Evolutionary conservation across 768 basidiomycete species (phyloP).

Genomic region (Postia placenta): DNA sequence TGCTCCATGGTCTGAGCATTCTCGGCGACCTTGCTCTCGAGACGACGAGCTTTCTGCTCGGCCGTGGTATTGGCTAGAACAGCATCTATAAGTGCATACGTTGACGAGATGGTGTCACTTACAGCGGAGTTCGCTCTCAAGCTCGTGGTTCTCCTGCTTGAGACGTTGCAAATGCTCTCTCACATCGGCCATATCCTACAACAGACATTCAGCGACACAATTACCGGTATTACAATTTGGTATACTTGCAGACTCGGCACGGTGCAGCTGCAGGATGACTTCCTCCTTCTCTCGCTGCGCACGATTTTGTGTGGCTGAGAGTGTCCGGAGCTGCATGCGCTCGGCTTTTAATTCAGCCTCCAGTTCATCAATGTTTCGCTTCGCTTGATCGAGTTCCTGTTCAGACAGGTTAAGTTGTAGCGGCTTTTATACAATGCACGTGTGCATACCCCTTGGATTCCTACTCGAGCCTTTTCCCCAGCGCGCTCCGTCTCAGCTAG

Average conservation of each 20-base stretch:
- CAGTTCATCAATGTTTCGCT: constrained; percentile 56
- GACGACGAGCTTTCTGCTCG: constrained; percentile 67
- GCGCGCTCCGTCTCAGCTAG: constrained; percentile 47
- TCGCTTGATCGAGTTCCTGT: constrained; percentile 71
- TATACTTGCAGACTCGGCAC: constrained; percentile 64
- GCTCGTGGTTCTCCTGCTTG: constrained; percentile 68
- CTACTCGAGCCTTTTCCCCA: constrained; percentile 41
- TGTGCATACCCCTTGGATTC: constrained; percentile 47
- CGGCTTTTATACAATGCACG: background rate
- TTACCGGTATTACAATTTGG: background rate
- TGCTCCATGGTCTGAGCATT: constrained; percentile 68
- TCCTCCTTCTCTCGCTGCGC: constrained; percentile 61
- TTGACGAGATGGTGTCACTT: constrained; percentile 14
- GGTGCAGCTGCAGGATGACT: constrained; percentile 55
- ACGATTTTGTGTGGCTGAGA: constrained; percentile 58
- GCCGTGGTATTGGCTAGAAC: constrained; percentile 51
- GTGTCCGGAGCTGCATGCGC: constrained; percentile 53
- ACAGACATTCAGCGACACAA: background rate
- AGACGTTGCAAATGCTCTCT: constrained; percentile 58
- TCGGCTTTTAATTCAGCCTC: constrained; percentile 70
- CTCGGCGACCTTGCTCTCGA: constrained; percentile 62
- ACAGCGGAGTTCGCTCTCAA: constrained; percentile 75
- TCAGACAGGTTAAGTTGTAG: background rate
- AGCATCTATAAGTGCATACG: background rate
- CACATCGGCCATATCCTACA: constrained; percentile 75